Conservation (phyloP, 768 basidiomycete genomes). For the Lyophyllum atratum region DNA sequence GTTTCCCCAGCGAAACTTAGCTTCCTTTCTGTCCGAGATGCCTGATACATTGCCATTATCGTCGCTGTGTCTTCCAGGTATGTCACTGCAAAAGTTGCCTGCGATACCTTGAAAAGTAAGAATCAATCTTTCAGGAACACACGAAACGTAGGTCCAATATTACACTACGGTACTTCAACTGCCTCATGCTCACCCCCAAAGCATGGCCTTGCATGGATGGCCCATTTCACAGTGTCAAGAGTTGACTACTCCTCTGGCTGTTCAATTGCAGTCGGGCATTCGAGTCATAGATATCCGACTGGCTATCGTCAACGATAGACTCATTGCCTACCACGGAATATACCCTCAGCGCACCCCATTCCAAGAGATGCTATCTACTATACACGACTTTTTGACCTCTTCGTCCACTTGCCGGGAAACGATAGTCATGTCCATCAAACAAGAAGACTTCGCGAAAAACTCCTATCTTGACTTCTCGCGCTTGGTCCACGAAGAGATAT, state of each 20-base stretch:
- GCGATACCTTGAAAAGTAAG: background rate
- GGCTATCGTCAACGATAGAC: conserved; percentile 57
- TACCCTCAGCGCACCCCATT: conserved; percentile 74
- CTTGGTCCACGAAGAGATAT: conserved; percentile 67
- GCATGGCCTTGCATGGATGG: conserved; percentile 86
- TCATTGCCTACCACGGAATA: conserved; percentile 80
- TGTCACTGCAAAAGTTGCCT: conserved; percentile 20
- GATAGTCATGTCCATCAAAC: conserved; percentile 86
- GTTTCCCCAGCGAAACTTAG: conserved; percentile 58
- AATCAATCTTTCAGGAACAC: conserved; percentile 51
- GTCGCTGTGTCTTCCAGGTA: conserved; percentile 78
- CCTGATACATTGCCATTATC: conserved; percentile 72
- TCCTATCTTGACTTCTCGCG: conserved; percentile 56
- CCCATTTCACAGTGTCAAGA: conserved; percentile 88
- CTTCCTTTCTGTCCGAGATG: conserved; percentile 57
- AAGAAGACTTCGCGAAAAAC: conserved; percentile 67
- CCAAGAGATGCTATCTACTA: conserved; percentile 56
- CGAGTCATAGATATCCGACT: conserved; percentile 84
- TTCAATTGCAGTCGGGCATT: conserved; percentile 77
- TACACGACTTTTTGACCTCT: conserved; percentile 66
- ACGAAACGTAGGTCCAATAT: conserved; percentile 60
- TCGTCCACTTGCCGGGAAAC: conserved; percentile 65
- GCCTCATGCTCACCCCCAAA: conserved; percentile 24
- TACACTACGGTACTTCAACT: background rate
- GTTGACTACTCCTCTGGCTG: conserved; percentile 54